phyloP scores from a whole-genome alignment of 257 asterid genomes.

The Prunella vulgaris region DNA sequence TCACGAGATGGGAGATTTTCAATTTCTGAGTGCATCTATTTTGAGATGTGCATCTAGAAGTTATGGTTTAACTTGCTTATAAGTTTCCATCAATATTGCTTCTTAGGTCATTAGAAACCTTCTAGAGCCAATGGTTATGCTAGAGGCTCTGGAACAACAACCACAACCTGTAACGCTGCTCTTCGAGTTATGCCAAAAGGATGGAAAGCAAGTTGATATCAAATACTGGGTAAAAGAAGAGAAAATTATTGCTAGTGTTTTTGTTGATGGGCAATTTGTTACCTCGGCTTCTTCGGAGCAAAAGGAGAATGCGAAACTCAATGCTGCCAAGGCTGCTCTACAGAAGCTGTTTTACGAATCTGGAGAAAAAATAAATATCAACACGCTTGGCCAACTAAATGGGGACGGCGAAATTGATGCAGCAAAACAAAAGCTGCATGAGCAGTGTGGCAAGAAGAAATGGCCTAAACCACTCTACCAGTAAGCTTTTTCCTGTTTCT shows the following conservation, averaged over 20 bases:
- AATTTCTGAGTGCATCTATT: background rate
- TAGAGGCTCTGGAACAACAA: conserved; percentile 46
- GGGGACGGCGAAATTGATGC: conserved; percentile 40
- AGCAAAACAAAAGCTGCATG: conserved; percentile 67
- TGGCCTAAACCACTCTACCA: conserved; percentile 70
- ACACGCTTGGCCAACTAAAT: conserved; percentile 25
- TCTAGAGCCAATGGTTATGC: conserved; percentile 62
- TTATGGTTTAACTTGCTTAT: conserved; percentile 1
- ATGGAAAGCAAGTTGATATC: conserved; percentile 51
- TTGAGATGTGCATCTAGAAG: too few species aligned
- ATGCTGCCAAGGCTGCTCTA: conserved; percentile 74
- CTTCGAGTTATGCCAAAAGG: conserved; percentile 63
- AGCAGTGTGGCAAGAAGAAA: conserved; percentile 64
- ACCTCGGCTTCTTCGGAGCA: conserved; percentile 60
- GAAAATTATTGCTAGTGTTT: conserved; percentile 44
- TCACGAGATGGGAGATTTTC: too few species aligned
- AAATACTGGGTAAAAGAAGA: conserved; percentile 40
- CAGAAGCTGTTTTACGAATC: conserved; percentile 25
- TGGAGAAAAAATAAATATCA: background rate
- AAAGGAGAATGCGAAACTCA: conserved; percentile 68
- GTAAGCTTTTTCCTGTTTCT: conserved; percentile 30
- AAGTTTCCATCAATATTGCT: background rate
- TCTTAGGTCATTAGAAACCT: conserved; percentile 48
- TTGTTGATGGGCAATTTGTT: conserved; percentile 49
- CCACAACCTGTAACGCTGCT: conserved; percentile 87